Percentiles rank a stretch among this genome's conserved stretches.
These are phyloP conservation scores for Agrocybe pediades DNA, from an alignment of 768 basidiomycete species.

Conservation along the genomic window DNA sequence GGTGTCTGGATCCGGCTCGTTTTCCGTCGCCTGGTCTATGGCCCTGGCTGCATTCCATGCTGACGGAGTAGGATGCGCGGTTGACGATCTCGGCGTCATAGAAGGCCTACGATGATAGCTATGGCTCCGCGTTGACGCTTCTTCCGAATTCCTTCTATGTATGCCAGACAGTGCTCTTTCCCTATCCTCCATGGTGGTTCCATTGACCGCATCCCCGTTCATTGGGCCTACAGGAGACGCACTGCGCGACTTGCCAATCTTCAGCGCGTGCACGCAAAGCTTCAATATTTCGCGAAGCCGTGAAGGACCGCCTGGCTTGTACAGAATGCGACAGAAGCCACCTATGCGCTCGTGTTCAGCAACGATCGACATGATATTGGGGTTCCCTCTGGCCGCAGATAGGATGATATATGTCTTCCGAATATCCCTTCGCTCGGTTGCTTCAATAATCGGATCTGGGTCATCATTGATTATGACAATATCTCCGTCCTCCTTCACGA, in stretches of 20 bases:
- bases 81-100: conserved; percentile 55
- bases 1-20: conserved; percentile 25
- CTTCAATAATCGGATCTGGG: conserved; percentile 51
- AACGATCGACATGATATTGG: conserved; percentile 60
- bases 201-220: conserved; percentile 11
- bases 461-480: conserved; percentile 87
- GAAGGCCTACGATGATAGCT: conserved; percentile 40
- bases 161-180: conserved; percentile 10
- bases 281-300: conserved; percentile 69
- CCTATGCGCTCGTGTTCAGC: conserved; percentile 78
- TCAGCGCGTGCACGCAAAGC: conserved; percentile 58
- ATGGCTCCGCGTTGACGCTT: conserved; percentile 25
- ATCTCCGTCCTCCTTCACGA: conserved; percentile 53
- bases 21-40: too few species aligned
- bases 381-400: conserved; percentile 68
- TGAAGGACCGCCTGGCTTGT: conserved; percentile 88
- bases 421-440: conserved; percentile 58
- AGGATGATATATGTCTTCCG: conserved; percentile 74
- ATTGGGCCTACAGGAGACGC: conserved; percentile 16
- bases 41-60: conserved; percentile 37
- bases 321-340: conserved; percentile 85
- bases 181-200: not conserved
- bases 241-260: conserved; percentile 43
- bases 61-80: conserved; percentile 39
- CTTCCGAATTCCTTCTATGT: conserved; percentile 45